Evolutionary conservation across 768 basidiomycete genomes (phyloP), one percentile per base, ranked within the genome.

Genomic region (Leucocoprinus birnbaumii): DNA sequence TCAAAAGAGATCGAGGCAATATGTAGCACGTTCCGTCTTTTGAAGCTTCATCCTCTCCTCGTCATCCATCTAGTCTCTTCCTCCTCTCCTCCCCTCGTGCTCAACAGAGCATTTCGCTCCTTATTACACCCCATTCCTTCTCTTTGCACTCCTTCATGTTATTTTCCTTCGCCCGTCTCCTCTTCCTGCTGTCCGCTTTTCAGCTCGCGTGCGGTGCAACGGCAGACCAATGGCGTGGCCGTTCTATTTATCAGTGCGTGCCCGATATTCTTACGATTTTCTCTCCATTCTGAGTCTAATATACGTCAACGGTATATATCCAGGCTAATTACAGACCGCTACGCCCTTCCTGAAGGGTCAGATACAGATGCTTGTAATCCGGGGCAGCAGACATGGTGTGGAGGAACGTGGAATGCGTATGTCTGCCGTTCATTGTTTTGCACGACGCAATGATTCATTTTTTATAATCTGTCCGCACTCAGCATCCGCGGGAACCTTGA

Each of bases 401-500:
- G 91, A n/a, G 90, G 91, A 4, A 90, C 85, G n/a, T 93, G 89
- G 88, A 83, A 80, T 50, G 75, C 82, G 78, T 77, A 40, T 58
- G 76, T 66, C 35, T n/a, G n/a, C n/a, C n/a, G n/a, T n/a, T n/a
- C n/a, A n/a, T 9, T 47, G 34, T 25, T 3, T 38, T 27, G 4
- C 26, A 31, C 13, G 19, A 22, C 25, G n/a, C 11, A 14, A 3
- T 21, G 34, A 18, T 19, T 0, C 58, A 35, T 16, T 16, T 42
- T 10, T 18, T 24, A 19, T 38, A 52, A 40, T 38, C 18, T 48
- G 31, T 38, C 38, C 42, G 42, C 53, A 16, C 53, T 22, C 44
- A 82, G 82, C 8, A 80, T 93, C 59, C 80, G 75, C 55, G 73
- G 82, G 59, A 87, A 91, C 65, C 75, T 94, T n/a, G 90, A 93